These are phyloP conservation scores for Penicillium corylophilum DNA, from an alignment of 2,329 filamentous ascomycete species.

Conservation along the genomic window DNA sequence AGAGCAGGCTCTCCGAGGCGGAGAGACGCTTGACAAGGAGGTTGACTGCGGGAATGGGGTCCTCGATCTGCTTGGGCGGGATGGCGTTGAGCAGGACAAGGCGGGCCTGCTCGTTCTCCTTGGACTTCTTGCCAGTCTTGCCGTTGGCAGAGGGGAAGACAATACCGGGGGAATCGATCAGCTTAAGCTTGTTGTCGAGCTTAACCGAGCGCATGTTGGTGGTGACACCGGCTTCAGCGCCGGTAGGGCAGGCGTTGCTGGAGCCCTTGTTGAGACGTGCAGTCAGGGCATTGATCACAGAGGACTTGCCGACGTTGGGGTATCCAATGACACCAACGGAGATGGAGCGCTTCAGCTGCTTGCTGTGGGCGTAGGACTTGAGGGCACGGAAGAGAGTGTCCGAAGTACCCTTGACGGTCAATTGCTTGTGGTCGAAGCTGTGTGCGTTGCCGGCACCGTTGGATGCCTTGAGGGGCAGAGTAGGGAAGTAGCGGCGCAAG, in stretches of 20 bases:
- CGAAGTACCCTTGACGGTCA: constrained; percentile 83
- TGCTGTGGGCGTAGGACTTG: constrained; percentile 80
- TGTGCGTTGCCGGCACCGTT: constrained; percentile 79
- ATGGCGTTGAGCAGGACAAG: constrained; percentile 87
- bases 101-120: constrained; percentile 71
- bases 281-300: constrained; percentile 89
- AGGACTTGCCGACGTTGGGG: constrained; percentile 94
- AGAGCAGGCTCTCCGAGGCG: constrained; percentile 67
- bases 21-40: constrained; percentile 81
- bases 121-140: constrained; percentile 55
- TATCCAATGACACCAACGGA: constrained; percentile 94
- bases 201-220: constrained; percentile 87
- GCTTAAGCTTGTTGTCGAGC: constrained; percentile 88
- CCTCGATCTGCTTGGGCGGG: constrained; percentile 89
- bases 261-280: constrained; percentile 66
- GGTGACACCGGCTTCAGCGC: constrained; percentile 89
- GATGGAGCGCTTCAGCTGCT: constrained; percentile 83
- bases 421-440: constrained; percentile 86
- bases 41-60: constrained; percentile 82
- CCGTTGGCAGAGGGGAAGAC: constrained; percentile 71
- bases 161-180: constrained; percentile 91
- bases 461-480: constrained; percentile 82
- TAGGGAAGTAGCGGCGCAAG: constrained; percentile 86
- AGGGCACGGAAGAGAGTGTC: constrained; percentile 82
- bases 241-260: constrained; percentile 74